phyloP scores from a whole-genome alignment of 306 rosid genomes.

The Nissolia schottii region DNA sequence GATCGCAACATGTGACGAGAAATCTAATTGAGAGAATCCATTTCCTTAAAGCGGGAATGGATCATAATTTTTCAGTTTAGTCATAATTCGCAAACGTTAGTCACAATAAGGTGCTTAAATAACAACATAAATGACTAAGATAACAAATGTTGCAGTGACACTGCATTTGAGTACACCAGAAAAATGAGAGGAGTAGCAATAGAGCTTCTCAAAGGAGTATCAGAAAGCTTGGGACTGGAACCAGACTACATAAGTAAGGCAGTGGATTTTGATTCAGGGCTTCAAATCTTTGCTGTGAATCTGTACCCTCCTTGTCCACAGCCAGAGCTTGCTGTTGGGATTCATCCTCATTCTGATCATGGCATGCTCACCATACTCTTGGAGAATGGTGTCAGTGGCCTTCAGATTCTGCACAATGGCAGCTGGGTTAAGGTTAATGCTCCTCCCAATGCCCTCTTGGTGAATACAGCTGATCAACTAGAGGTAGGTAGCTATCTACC shows the following conservation, averaged over 20 bases:
- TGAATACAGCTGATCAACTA: conserved; percentile 22
- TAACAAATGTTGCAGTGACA: background rate
- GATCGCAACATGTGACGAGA: too few relatives aligned
- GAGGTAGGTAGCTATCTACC: conserved; percentile 27
- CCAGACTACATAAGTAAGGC: conserved; percentile 18
- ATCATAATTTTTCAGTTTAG: too few relatives aligned
- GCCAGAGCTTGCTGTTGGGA: conserved; percentile 24
- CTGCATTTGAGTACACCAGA: background rate
- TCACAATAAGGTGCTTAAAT: too few relatives aligned
- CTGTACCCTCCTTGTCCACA: conserved; percentile 31
- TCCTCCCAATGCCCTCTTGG: conserved; percentile 15
- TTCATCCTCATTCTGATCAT: conserved; percentile 25
- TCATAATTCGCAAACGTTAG: too few relatives aligned
- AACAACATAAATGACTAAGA: background rate
- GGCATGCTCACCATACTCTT: conserved; percentile 12
- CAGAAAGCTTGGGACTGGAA: conserved; percentile 27
- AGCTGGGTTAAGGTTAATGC: conserved; percentile 17
- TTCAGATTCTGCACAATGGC: conserved; percentile 21
- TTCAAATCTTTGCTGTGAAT: conserved; percentile 13
- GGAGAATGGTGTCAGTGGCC: conserved; percentile 26
- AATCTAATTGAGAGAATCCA: too few relatives aligned
- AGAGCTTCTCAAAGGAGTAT: background rate
- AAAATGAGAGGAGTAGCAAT: background rate
- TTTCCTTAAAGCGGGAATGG: too few relatives aligned
- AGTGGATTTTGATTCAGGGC: background rate